Evolutionary conservation across 495 filamentous ascomycete species (phyloP).

Genomic region (Apiosordaria backusii): DNA sequence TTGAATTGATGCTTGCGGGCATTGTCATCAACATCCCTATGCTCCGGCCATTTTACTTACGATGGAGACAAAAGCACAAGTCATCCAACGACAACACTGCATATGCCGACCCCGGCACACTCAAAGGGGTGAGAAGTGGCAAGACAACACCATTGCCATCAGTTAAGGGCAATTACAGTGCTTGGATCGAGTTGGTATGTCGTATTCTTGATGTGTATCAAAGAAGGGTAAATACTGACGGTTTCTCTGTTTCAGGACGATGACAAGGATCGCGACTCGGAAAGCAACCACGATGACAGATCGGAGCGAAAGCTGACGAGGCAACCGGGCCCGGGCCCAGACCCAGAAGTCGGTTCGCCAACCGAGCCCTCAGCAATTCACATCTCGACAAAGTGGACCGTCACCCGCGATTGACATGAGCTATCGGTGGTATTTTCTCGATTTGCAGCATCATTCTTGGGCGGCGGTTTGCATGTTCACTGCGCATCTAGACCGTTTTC

Average conservation of each 20-base stretch:
- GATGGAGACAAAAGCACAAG: conserved; percentile 5
- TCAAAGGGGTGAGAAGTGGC: not conserved
- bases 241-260: not conserved
- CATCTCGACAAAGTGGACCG: conserved; percentile 5
- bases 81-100: not conserved
- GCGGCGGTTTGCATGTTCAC: not conserved
- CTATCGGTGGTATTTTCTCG: not conserved
- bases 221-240: not conserved
- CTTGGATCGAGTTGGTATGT: conserved; percentile 11
- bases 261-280: conserved; percentile 3
- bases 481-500: not conserved
- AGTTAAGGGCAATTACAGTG: not conserved
- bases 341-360: not conserved
- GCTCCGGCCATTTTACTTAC: conserved; percentile 6
- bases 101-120: not conserved
- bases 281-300: conserved; percentile 1
- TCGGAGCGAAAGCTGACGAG: not conserved
- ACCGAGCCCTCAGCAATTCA: not conserved
- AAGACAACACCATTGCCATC: not conserved
- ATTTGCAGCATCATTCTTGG: not conserved
- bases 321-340: not conserved
- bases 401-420: not conserved
- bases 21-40: conserved; percentile 10
- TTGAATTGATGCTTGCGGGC: conserved; percentile 8
- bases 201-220: not conserved